These are phyloP conservation scores for Phaseolus lunatus DNA, from an alignment of 306 rosid species.

Conservation along the genomic window DNA sequence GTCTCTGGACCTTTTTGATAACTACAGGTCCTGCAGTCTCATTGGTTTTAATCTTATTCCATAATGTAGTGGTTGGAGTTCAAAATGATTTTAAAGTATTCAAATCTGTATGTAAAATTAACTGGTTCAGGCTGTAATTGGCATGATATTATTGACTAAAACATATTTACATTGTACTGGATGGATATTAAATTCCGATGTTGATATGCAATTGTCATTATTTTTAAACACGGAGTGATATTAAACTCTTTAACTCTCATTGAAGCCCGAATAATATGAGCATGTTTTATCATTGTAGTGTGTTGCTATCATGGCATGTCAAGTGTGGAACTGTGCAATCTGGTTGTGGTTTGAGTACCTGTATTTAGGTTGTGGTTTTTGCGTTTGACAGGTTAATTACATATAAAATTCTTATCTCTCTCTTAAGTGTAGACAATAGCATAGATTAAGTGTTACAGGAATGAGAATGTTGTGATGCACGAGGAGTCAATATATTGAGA, in stretches of 20 bases:
- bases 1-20: slow-evolving; percentile 9
- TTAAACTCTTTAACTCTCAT: no score
- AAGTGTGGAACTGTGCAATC: background rate
- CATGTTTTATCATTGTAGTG: background rate
- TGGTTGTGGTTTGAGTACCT: background rate
- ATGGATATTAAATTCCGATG: slow-evolving; percentile 7
- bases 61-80: background rate
- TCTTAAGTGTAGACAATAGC: background rate
- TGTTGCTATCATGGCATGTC: background rate
- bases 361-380: background rate
- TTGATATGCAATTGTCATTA: background rate
- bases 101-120: slow-evolving; percentile 1
- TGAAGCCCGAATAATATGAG: background rate
- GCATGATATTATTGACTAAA: slow-evolving; percentile 1
- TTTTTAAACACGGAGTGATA: background rate
- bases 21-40: background rate
- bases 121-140: background rate
- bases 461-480: background rate
- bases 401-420: background rate
- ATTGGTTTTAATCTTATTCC: background rate
- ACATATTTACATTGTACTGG: background rate
- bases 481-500: background rate
- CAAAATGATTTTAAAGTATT: background rate
- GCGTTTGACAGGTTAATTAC: background rate
- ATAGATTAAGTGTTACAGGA: background rate